These are phyloP conservation scores for Fagopyrum tataricum DNA, from an alignment of 148 eudicot genomes.

Conservation along the genomic window DNA sequence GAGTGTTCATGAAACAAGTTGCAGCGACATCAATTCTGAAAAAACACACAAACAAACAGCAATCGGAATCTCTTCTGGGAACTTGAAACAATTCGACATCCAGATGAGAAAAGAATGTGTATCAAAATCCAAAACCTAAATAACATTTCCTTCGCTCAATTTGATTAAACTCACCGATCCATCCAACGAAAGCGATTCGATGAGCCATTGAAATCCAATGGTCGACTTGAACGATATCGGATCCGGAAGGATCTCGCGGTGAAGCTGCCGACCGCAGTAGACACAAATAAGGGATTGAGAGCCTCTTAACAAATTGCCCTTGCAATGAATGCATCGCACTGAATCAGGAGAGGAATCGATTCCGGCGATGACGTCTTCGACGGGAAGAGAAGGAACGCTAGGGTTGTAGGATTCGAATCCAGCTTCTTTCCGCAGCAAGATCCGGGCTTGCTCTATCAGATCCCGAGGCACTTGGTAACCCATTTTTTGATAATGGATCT, in stretches of 20 bases:
- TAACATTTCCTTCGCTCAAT: background rate
- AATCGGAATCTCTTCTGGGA: background rate
- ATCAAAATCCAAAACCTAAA: background rate
- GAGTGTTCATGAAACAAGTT: background rate
- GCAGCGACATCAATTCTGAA: background rate
- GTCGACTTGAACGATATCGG: constrained; percentile 44
- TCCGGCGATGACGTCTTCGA: constrained; percentile 14
- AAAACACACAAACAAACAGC: background rate
- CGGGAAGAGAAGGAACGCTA: constrained; percentile 2
- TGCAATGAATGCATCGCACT: constrained; percentile 12
- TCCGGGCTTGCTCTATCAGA: constrained; percentile 13
- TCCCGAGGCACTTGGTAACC: constrained; percentile 13
- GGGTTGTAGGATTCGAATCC: constrained; percentile 11
- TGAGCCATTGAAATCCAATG: constrained; percentile 53
- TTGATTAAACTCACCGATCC: constrained; percentile 53
- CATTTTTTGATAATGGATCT: background rate
- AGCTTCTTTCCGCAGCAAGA: constrained; percentile 12
- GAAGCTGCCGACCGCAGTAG: constrained; percentile 14
- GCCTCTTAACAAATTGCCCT: constrained; percentile 13
- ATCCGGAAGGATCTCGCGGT: constrained; percentile 17
- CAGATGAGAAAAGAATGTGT: background rate
- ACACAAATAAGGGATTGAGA: constrained; percentile 22
- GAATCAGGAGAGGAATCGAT: constrained; percentile 12
- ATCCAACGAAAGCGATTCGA: constrained; percentile 58
- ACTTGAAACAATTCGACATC: background rate